Percentiles rank a stretch among this genome's conserved stretches.
These are phyloP conservation scores for Amesomyces nigricolor DNA, from an alignment of 2,329 filamentous ascomycete species.

Conservation along the genomic window DNA sequence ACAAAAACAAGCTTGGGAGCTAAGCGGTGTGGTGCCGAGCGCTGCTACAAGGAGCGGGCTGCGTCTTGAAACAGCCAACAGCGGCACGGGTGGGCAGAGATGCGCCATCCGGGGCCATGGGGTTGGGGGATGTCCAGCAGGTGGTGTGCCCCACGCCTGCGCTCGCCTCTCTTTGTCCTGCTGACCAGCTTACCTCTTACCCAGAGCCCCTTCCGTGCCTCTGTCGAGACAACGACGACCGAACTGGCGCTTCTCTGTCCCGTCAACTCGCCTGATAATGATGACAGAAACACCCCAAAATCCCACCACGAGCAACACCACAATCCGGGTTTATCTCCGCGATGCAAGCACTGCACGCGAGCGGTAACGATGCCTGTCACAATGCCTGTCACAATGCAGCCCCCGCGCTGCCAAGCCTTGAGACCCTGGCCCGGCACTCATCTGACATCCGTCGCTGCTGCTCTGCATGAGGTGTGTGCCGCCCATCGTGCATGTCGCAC, in stretches of 20 bases:
- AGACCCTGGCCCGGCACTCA: too few species aligned
- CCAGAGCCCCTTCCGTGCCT: slow-evolving; percentile 6
- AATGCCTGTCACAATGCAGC: too few species aligned
- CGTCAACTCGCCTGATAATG: too few species aligned
- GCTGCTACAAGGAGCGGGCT: background rate
- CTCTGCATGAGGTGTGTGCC: background rate
- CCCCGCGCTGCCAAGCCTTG: too few species aligned
- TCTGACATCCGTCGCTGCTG: background rate
- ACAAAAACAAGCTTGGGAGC: background rate
- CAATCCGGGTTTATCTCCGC: background rate
- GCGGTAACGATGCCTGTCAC: background rate
- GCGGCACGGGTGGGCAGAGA: too few species aligned
- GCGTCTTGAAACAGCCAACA: slow-evolving; percentile 1
- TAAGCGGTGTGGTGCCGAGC: background rate
- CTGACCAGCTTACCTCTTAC: slow-evolving; percentile 1
- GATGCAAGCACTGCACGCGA: background rate
- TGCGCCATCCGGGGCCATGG: background rate
- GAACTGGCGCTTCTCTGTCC: too few species aligned
- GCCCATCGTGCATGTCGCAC: background rate
- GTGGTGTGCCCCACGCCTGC: background rate
- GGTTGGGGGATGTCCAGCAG: too few species aligned
- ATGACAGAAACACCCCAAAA: too few species aligned
- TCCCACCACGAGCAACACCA: background rate
- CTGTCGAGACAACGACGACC: too few species aligned
- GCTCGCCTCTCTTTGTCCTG: slow-evolving; percentile 9